Evolutionary conservation across 2,329 filamentous ascomycete genomes (phyloP).

Genomic region (Hypoxylon sp.): DNA sequence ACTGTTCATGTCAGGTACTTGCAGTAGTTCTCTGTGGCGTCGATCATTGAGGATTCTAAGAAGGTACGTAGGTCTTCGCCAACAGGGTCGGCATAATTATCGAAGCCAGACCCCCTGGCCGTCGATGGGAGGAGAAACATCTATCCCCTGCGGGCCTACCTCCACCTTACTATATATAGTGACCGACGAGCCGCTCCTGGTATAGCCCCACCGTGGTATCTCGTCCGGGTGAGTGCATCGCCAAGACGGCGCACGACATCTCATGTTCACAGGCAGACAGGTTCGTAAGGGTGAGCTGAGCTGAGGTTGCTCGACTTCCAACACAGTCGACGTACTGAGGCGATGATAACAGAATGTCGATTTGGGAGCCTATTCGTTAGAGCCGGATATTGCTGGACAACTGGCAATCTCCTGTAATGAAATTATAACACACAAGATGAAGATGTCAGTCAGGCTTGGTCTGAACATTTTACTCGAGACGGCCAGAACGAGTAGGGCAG

Average conservation of each 20-base stretch:
- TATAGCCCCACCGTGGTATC: slow-evolving; percentile 9
- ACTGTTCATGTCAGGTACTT: neutral
- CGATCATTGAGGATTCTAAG: slow-evolving; percentile 1
- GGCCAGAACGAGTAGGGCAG: slow-evolving; percentile 13
- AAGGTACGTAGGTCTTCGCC: neutral
- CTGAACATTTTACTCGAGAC: slow-evolving; percentile 2
- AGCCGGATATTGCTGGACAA: neutral
- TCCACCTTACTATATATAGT: slow-evolving; percentile 32
- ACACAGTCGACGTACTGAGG: slow-evolving; percentile 12
- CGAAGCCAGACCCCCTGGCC: slow-evolving; percentile 1
- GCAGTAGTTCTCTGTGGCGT: neutral
- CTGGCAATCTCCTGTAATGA: slow-evolving; percentile 16
- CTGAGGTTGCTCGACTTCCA: neutral
- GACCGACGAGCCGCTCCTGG: slow-evolving; percentile 12
- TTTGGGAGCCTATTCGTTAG: slow-evolving; percentile 13
- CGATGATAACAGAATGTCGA: neutral
- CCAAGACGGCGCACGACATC: neutral
- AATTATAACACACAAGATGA: slow-evolving; percentile 11
- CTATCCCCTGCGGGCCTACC: neutral
- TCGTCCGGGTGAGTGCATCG: slow-evolving; percentile 1
- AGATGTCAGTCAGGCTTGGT: no score
- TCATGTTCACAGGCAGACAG: no score
- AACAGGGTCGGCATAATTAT: slow-evolving; percentile 14
- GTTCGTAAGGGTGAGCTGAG: slow-evolving; percentile 1
- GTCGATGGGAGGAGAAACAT: slow-evolving; percentile 1